Conservation (phyloP, 2,329 filamentous ascomycete species). For the Colletotrichum acutatum region DNA sequence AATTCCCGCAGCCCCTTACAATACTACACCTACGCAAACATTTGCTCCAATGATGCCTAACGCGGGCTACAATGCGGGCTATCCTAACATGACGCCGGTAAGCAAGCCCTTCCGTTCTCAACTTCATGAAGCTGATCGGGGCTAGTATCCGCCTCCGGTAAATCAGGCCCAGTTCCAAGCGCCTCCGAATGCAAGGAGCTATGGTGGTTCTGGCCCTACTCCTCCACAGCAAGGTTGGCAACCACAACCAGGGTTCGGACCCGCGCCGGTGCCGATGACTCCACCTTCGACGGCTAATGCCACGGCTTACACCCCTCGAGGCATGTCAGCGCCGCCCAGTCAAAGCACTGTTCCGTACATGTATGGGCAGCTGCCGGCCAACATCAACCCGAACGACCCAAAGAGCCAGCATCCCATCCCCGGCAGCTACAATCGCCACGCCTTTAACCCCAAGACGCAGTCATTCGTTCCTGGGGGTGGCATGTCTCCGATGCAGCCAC, state of each 20-base stretch:
- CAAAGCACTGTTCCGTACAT: slow-evolving; percentile 69
- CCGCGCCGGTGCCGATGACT: slow-evolving; percentile 44
- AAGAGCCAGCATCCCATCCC: slow-evolving; percentile 85
- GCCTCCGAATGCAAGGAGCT: slow-evolving; percentile 47
- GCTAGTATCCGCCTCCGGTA: slow-evolving; percentile 39
- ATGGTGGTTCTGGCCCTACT: slow-evolving; percentile 46
- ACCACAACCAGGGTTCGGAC: slow-evolving; percentile 47
- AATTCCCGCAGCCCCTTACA: slow-evolving; percentile 56
- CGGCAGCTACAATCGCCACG: slow-evolving; percentile 83
- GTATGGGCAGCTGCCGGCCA: slow-evolving; percentile 81
- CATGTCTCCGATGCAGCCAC: slow-evolving; percentile 58
- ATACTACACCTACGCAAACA: slow-evolving; percentile 51
- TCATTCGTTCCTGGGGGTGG: slow-evolving; percentile 80
- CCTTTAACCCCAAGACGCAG: slow-evolving; percentile 94
- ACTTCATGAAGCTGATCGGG: not conserved
- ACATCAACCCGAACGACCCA: slow-evolving; percentile 76
- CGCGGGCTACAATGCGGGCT: slow-evolving; percentile 55
- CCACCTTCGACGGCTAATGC: slow-evolving; percentile 38
- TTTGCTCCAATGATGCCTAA: slow-evolving; percentile 56
- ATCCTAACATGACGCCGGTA: slow-evolving; percentile 57
- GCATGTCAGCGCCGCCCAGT: slow-evolving; percentile 41
- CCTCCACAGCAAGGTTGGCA: slow-evolving; percentile 48
- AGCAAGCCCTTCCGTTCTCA: slow-evolving; percentile 40
- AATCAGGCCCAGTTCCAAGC: slow-evolving; percentile 23
- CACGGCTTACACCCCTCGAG: slow-evolving; percentile 40